Percentiles rank a stretch among this genome's conserved stretches.
phyloP scores from a whole-genome alignment of 768 basidiomycete genomes.

The Mycena olivaceomarginata region DNA sequence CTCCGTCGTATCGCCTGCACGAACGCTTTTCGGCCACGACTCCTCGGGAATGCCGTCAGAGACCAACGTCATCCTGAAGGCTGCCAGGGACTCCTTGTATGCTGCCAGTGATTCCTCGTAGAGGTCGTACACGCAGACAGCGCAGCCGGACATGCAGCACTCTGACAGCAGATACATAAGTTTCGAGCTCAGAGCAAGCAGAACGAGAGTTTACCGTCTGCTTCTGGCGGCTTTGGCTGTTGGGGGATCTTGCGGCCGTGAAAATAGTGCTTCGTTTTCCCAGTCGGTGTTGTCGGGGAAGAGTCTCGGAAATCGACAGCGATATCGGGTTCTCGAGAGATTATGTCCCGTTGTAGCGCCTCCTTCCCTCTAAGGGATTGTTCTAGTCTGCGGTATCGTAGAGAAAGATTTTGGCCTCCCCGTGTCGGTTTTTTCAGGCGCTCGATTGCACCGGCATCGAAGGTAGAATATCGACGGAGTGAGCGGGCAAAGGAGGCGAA shows the following conservation, averaged over 20 bases:
- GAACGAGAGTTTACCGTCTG: slow-evolving; percentile 74
- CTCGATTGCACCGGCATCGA: slow-evolving; percentile 37
- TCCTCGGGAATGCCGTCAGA: slow-evolving; percentile 68
- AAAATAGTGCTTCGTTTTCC: slow-evolving; percentile 54
- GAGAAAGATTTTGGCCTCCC: slow-evolving; percentile 78
- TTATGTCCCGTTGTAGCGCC: slow-evolving; percentile 52
- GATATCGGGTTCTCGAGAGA: slow-evolving; percentile 46
- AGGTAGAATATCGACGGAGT: neutral
- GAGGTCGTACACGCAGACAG: slow-evolving; percentile 93
- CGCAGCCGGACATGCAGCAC: slow-evolving; percentile 97
- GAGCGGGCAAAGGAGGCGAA: neutral
- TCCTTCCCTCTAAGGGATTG: slow-evolving; percentile 68
- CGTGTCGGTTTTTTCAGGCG: slow-evolving; percentile 50
- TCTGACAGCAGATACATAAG: slow-evolving; percentile 64
- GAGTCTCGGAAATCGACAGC: slow-evolving; percentile 24
- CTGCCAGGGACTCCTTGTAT: slow-evolving; percentile 74
- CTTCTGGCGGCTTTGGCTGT: slow-evolving; percentile 75
- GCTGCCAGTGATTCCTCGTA: slow-evolving; percentile 84
- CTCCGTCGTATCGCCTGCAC: slow-evolving; percentile 38
- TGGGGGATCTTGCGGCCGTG: slow-evolving; percentile 76
- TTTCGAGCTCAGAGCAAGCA: slow-evolving; percentile 6
- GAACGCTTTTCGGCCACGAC: slow-evolving; percentile 81
- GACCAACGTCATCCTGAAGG: slow-evolving; percentile 70
- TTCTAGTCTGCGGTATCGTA: slow-evolving; percentile 75
- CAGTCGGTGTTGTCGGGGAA: slow-evolving; percentile 17